A percentile compares a stretch with the other conserved stretches of the same genome.
These are phyloP conservation scores for Pythium aristosporum DNA, from an alignment of 352 stramenopile species.

Conservation along the genomic window DNA sequence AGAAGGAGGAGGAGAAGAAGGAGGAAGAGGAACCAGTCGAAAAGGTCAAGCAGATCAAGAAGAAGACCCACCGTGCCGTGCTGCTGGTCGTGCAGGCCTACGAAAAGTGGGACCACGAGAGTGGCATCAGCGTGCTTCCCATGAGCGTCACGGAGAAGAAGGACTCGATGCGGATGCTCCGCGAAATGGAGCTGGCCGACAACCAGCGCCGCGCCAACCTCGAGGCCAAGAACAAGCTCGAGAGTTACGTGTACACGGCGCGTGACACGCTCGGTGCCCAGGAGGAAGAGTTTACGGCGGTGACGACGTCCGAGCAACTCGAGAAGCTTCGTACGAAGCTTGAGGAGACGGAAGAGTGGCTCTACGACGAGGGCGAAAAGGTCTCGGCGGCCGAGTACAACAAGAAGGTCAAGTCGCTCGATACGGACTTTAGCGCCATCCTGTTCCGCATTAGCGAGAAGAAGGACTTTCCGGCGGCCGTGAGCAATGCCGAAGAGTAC, in stretches of 20 bases:
- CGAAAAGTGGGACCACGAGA: slow-evolving; percentile 33
- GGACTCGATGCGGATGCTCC: slow-evolving; percentile 63
- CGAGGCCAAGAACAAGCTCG: slow-evolving; percentile 90
- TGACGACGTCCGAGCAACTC: slow-evolving; percentile 86
- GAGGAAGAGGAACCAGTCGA: slow-evolving; percentile 56
- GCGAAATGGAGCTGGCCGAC: slow-evolving; percentile 70
- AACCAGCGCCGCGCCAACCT: slow-evolving; percentile 64
- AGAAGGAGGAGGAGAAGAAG: slow-evolving; percentile 35
- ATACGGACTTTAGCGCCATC: slow-evolving; percentile 83
- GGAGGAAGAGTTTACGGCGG: slow-evolving; percentile 74
- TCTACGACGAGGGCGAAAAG: slow-evolving; percentile 92
- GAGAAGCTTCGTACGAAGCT: slow-evolving; percentile 72
- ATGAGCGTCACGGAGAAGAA: slow-evolving; percentile 67
- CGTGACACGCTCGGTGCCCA: slow-evolving; percentile 82
- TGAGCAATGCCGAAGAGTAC: slow-evolving; percentile 69
- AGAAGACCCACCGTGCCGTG: slow-evolving; percentile 78
- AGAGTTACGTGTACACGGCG: slow-evolving; percentile 93
- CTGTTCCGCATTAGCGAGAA: slow-evolving; percentile 88
- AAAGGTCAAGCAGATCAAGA: slow-evolving; percentile 90
- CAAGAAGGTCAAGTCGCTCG: slow-evolving; percentile 78
- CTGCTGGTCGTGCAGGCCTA: slow-evolving; percentile 58
- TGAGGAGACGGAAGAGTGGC: slow-evolving; percentile 89
- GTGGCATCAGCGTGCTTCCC: slow-evolving; percentile 52
- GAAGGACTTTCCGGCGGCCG: slow-evolving; percentile 78
- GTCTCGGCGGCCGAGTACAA: slow-evolving; percentile 85